Evolutionary conservation across 1,284 basidiomycete species (phyloP).

Genomic region (Rhizoctonia solani): DNA sequence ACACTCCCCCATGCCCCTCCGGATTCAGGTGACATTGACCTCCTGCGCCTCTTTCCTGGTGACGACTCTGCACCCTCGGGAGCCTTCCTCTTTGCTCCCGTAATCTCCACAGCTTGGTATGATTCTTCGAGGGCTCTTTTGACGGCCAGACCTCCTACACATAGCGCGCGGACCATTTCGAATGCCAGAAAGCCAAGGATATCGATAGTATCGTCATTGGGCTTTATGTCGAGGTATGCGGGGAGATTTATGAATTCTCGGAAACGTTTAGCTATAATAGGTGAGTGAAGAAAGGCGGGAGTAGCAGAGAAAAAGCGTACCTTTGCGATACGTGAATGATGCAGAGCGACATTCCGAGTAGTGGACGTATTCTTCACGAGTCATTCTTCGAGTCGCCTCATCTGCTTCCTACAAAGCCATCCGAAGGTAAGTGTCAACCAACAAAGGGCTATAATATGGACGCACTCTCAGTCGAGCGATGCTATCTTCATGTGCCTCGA

Average conservation of each 20-base stretch:
- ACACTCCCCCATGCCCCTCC: slow-evolving; percentile 42
- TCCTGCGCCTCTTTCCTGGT: slow-evolving; percentile 68
- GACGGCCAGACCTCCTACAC: slow-evolving; percentile 81
- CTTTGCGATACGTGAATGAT: slow-evolving; percentile 95
- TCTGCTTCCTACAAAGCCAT: slow-evolving; percentile 74
- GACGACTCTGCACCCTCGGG: slow-evolving; percentile 8
- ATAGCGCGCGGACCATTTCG: slow-evolving; percentile 94
- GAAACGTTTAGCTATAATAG: slow-evolving; percentile 82
- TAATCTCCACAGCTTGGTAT: slow-evolving; percentile 49
- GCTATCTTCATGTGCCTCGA: slow-evolving; percentile 94
- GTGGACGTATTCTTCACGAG: slow-evolving; percentile 94
- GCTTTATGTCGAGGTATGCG: slow-evolving; percentile 83
- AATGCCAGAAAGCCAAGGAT: slow-evolving; percentile 97
- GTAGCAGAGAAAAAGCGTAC: slow-evolving; percentile 49
- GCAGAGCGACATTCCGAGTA: slow-evolving; percentile 98
- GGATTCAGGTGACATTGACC: slow-evolving; percentile 24
- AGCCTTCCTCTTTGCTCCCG: slow-evolving; percentile 39
- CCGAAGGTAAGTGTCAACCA: not conserved
- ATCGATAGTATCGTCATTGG: slow-evolving; percentile 94
- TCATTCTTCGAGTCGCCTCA: slow-evolving; percentile 94
- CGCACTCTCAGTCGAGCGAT: slow-evolving; percentile 79
- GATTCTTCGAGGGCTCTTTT: slow-evolving; percentile 78
- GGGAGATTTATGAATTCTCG: slow-evolving; percentile 95
- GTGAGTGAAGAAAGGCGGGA: not conserved
- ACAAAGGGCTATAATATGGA: slow-evolving; percentile 33